Conservation (phyloP, 768 basidiomycete genomes). For the Termitomyces sp. region DNA sequence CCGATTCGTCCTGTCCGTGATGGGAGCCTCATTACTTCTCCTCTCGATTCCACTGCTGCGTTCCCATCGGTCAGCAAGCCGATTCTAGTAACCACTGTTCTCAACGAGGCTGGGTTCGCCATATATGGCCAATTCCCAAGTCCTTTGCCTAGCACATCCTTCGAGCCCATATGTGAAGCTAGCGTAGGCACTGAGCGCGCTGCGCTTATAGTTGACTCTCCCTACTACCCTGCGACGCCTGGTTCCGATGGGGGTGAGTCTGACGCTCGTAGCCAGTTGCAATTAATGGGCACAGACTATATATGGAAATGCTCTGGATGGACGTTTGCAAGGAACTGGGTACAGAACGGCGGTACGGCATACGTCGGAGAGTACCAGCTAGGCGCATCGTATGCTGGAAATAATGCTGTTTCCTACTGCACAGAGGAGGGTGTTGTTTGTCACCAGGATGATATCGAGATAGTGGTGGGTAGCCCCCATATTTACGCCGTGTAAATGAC, state of each 20-base stretch:
- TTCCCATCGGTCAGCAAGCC: constrained; percentile 62
- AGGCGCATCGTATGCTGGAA: constrained; percentile 70
- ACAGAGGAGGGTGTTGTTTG: constrained; percentile 53
- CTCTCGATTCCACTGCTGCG: constrained; percentile 53
- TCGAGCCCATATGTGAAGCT: constrained; percentile 29
- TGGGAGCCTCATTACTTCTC: constrained; percentile 60
- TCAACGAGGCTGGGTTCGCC: constrained; percentile 65
- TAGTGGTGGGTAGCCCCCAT: constrained; percentile 48
- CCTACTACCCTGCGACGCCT: constrained; percentile 37
- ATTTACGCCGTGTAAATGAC: neutral
- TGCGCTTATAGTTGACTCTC: constrained; percentile 32
- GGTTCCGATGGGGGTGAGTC: constrained; percentile 22
- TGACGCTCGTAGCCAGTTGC: constrained; percentile 54
- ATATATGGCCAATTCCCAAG: constrained; percentile 41
- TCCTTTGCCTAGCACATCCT: constrained; percentile 32
- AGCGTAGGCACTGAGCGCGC: constrained; percentile 46
- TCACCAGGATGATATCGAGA: constrained; percentile 80
- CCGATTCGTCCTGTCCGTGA: constrained; percentile 69
- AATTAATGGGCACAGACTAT: constrained; percentile 60
- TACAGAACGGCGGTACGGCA: constrained; percentile 54
- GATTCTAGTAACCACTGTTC: constrained; percentile 64
- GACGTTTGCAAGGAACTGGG: constrained; percentile 68
- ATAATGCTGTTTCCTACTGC: constrained; percentile 52
- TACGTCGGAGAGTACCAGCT: constrained; percentile 60
- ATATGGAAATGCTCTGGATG: constrained; percentile 66